Conservation (phyloP, 108 stramenopile genomes). For the Pseudonitzschia pungens region DNA sequence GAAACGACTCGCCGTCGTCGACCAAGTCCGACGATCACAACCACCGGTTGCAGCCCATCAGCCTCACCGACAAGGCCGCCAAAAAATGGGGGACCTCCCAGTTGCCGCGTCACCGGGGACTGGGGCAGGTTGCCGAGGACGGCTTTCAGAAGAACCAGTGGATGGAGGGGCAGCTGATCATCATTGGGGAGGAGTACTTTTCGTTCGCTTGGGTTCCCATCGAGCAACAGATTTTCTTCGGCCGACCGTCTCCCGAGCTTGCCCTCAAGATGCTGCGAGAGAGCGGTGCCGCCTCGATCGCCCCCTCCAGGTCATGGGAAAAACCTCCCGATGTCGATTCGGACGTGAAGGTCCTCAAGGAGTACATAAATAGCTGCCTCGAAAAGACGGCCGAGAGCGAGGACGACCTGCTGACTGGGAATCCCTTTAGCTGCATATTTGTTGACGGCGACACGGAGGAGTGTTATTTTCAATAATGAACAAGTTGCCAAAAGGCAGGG, state of each 20-base stretch:
- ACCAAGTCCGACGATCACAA: conserved; percentile 3
- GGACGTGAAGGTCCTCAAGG: conserved; percentile 51
- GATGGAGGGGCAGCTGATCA: conserved; percentile 80
- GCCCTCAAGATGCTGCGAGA: conserved; percentile 68
- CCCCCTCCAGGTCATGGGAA: conserved; percentile 25
- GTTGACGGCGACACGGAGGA: conserved; percentile 60
- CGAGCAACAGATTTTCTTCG: conserved; percentile 80
- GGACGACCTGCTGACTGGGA: conserved; percentile 45
- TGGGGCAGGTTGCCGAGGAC: conserved; percentile 70
- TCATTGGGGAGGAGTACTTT: conserved; percentile 80
- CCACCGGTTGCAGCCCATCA: conserved; percentile 49
- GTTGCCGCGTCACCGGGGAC: conserved; percentile 52
- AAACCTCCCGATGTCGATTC: conserved; percentile 51
- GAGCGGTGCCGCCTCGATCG: conserved; percentile 39
- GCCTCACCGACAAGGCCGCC: conserved; percentile 55
- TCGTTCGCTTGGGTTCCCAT: conserved; percentile 83
- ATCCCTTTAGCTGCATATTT: conserved; percentile 69
- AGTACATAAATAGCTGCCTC: conserved; percentile 58
- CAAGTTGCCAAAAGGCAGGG: no score
- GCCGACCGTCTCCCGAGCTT: conserved; percentile 70
- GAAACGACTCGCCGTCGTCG: background rate
- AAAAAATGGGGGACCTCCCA: conserved; percentile 75
- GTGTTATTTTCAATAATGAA: conserved; percentile 70
- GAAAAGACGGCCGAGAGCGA: conserved; percentile 58
- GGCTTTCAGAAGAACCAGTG: conserved; percentile 62